Percentiles rank a stretch among this genome's conserved stretches.
Conservation (phyloP, 306 rosid genomes). For the Oxytropis ochrocephala region DNA sequence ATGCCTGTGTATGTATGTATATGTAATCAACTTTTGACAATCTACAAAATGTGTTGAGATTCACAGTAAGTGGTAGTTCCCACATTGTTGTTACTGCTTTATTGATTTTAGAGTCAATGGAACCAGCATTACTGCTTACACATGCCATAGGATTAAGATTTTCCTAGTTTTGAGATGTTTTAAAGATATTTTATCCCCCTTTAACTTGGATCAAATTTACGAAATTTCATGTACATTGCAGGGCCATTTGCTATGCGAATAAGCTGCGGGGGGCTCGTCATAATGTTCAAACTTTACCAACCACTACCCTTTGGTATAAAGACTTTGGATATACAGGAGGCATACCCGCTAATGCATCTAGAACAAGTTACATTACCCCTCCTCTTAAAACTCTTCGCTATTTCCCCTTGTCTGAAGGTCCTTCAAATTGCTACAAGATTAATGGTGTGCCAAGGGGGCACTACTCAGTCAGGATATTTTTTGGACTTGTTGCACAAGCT, state of each 20-base stretch:
- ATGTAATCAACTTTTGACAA: no score
- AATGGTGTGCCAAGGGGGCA: slow-evolving; percentile 73
- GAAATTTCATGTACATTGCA: slow-evolving; percentile 27
- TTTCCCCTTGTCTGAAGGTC: slow-evolving; percentile 77
- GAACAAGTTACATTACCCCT: slow-evolving; percentile 60
- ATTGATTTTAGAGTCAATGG: not conserved
- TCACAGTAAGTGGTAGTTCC: no score
- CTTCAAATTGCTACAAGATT: slow-evolving; percentile 81
- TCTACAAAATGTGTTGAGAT: no score
- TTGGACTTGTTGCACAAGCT: slow-evolving; percentile 51
- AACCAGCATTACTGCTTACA: not conserved
- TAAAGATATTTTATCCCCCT: not conserved
- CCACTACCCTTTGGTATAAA: slow-evolving; percentile 73
- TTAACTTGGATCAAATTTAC: not conserved
- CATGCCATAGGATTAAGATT: not conserved
- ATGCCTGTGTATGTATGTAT: no score
- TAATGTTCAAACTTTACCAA: slow-evolving; percentile 60
- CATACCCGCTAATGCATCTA: slow-evolving; percentile 64
- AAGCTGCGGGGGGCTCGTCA: slow-evolving; percentile 85
- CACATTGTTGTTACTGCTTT: not conserved
- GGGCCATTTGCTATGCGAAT: slow-evolving; percentile 83
- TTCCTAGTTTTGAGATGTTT: not conserved
- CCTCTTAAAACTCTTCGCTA: slow-evolving; percentile 71
- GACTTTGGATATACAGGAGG: slow-evolving; percentile 96
- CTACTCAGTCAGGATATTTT: slow-evolving; percentile 75